Conservation (phyloP, 2,329 filamentous ascomycete species). For the Clonostachys chloroleuca region DNA sequence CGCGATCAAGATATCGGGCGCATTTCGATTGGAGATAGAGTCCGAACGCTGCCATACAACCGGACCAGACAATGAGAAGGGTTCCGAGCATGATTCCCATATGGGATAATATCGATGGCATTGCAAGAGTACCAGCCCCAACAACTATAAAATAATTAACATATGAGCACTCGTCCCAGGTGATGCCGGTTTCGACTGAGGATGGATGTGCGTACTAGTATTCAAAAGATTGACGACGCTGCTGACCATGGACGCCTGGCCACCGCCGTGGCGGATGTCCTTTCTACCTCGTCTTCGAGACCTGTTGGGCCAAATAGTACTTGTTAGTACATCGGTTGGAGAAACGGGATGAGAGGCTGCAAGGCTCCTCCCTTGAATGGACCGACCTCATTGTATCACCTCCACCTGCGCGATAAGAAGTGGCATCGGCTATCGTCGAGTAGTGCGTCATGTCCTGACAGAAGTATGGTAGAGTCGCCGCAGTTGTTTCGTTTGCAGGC, state of each 20-base stretch:
- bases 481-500: too few relatives aligned
- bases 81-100: conserved; percentile 88
- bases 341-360: too few relatives aligned
- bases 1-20: conserved; percentile 86
- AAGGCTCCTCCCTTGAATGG: background rate
- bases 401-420: background rate
- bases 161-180: too few relatives aligned
- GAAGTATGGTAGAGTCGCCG: too few relatives aligned
- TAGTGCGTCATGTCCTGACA: conserved; percentile 2
- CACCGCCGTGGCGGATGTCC: conserved; percentile 55
- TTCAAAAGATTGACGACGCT: conserved; percentile 95
- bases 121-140: conserved; percentile 86
- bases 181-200: too few relatives aligned
- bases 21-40: conserved; percentile 93
- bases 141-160: conserved; percentile 59
- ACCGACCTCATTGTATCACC: conserved; percentile 2
- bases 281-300: conserved; percentile 62
- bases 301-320: conserved; percentile 22
- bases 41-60: conserved; percentile 82
- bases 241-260: conserved; percentile 83
- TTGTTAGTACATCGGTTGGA: conserved; percentile 1
- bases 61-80: conserved; percentile 87
- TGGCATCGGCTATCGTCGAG: conserved; percentile 4
- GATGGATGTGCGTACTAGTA: conserved; percentile 62
- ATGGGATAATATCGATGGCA: conserved; percentile 93